Conservation (phyloP, 352 stramenopile genomes). For the Halophytophthora polymorphica region DNA sequence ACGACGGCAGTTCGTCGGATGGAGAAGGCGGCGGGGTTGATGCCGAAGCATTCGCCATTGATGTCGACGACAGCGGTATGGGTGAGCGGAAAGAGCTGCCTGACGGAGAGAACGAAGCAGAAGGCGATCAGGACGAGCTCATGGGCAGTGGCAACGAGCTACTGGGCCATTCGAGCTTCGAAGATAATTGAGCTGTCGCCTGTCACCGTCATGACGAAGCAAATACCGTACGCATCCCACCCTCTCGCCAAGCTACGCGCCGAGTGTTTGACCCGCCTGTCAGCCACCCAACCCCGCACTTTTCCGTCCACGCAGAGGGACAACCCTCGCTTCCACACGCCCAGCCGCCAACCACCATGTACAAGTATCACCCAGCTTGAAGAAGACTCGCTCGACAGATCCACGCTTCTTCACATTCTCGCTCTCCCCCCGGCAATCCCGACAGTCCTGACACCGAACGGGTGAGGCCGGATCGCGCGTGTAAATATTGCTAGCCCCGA, state of each 20-base stretch:
- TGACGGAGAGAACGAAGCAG: slow-evolving; percentile 22
- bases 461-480: slow-evolving; percentile 1
- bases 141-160: slow-evolving; percentile 78
- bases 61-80: slow-evolving; percentile 25
- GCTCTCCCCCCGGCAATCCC: too few species aligned
- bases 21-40: slow-evolving; percentile 34
- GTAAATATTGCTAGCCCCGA: slow-evolving; percentile 18
- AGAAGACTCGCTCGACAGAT: slow-evolving; percentile 7
- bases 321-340: slow-evolving; percentile 5
- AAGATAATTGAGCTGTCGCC: slow-evolving; percentile 37
- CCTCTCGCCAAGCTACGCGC: not conserved
- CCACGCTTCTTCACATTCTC: too few species aligned
- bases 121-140: slow-evolving; percentile 65
- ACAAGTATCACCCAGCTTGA: slow-evolving; percentile 23
- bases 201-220: not conserved
- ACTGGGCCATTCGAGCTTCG: slow-evolving; percentile 55
- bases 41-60: slow-evolving; percentile 28
- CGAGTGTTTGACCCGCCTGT: slow-evolving; percentile 1
- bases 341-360: slow-evolving; percentile 14
- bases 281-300: not conserved
- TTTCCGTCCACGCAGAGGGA: slow-evolving; percentile 11
- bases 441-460: too few species aligned
- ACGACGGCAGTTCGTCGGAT: slow-evolving; percentile 52
- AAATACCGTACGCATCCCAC: slow-evolving; percentile 1
- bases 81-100: slow-evolving; percentile 14